These are phyloP conservation scores for Neotropicomus parvogracilis DNA, from an alignment of 1,284 basidiomycete genomes.

Conservation along the genomic window DNA sequence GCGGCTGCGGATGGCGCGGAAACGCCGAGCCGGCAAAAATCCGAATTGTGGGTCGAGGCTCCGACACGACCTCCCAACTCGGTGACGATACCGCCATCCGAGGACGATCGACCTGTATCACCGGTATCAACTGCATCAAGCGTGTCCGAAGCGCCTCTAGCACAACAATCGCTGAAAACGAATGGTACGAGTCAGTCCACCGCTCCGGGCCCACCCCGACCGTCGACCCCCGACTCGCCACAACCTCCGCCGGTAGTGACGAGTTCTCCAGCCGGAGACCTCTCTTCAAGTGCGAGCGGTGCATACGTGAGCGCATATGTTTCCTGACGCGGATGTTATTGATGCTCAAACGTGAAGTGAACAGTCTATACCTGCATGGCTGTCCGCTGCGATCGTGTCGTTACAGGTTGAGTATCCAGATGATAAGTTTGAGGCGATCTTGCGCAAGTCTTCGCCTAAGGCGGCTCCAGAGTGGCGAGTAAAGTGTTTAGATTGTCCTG, in stretches of 20 bases:
- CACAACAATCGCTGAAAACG: slow-evolving; percentile 50
- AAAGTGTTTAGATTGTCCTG: slow-evolving; percentile 92
- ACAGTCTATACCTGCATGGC: slow-evolving; percentile 67
- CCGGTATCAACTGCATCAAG: slow-evolving; percentile 69
- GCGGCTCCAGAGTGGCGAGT: slow-evolving; percentile 80
- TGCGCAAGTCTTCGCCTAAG: slow-evolving; percentile 52
- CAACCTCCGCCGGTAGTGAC: slow-evolving; percentile 12
- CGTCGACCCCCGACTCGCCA: slow-evolving; percentile 32
- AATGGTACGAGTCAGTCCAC: slow-evolving; percentile 42
- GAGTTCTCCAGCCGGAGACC: slow-evolving; percentile 23
- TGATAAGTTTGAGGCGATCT: slow-evolving; percentile 79
- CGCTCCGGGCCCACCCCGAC: slow-evolving; percentile 13
- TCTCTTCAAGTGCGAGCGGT: slow-evolving; percentile 12
- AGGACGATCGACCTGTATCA: slow-evolving; percentile 54
- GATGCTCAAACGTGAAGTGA: slow-evolving; percentile 36
- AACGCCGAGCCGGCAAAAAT: slow-evolving; percentile 49
- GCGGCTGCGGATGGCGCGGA: slow-evolving; percentile 50
- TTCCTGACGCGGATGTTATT: slow-evolving; percentile 29
- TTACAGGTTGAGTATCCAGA: slow-evolving; percentile 76
- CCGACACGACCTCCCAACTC: slow-evolving; percentile 37
- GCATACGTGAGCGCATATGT: slow-evolving; percentile 27
- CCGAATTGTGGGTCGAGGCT: slow-evolving; percentile 40
- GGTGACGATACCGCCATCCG: slow-evolving; percentile 33
- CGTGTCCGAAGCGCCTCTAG: slow-evolving; percentile 64
- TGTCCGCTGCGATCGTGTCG: slow-evolving; percentile 56